phyloP scores from a whole-genome alignment of 352 stramenopile species.

The Thraustotheca clavata region DNA sequence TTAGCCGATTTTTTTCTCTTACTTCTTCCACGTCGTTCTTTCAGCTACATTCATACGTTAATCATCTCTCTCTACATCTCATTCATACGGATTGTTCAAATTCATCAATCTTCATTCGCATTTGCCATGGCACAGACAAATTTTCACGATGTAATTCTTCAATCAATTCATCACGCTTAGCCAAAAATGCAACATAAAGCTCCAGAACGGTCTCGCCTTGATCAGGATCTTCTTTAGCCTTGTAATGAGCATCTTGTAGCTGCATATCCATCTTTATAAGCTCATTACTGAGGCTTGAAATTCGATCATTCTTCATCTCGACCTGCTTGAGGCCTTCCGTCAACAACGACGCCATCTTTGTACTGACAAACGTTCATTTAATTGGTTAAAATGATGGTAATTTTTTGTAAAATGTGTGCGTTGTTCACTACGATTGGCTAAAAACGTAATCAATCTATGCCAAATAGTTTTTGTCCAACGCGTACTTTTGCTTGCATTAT shows the following conservation, averaged over 20 bases:
- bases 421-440: neutral
- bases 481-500: too few species aligned
- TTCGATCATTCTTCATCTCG: neutral
- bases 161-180: constrained; percentile 42
- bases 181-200: constrained; percentile 47
- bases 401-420: neutral
- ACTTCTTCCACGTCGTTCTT: too few species aligned
- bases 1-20: neutral
- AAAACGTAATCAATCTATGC: too few species aligned
- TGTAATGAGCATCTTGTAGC: constrained; percentile 42
- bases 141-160: constrained; percentile 32
- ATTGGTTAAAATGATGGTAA: neutral
- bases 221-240: constrained; percentile 53
- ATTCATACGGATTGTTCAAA: constrained; percentile 62
- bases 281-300: constrained; percentile 8
- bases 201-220: constrained; percentile 51
- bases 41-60: neutral
- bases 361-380: too few species aligned
- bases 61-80: neutral
- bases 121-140: constrained; percentile 48
- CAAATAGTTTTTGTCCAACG: too few species aligned
- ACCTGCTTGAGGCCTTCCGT: constrained; percentile 13
- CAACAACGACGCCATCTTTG: constrained; percentile 3
- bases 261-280: constrained; percentile 32
- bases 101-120: constrained; percentile 71